Base-by-base conservation (phyloP, 495 filamentous ascomycete genomes). In the Aspergillus conjunctus region DNA sequence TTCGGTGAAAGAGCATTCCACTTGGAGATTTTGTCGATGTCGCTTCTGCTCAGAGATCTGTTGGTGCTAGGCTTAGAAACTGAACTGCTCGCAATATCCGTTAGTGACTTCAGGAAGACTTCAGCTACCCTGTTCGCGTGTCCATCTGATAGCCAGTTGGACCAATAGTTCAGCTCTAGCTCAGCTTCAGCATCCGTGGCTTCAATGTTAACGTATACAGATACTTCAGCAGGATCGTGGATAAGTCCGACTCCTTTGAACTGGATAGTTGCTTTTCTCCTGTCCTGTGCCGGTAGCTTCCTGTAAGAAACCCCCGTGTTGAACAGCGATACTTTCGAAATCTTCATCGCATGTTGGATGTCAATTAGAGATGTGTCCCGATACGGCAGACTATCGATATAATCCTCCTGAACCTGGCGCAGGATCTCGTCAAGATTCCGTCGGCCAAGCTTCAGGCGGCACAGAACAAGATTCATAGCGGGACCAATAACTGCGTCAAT, bases 281-380 rank as follows among this genome's bases (percentile, higher is more conserved):
- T 56, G 11, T 63, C 63, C 32, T 66, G 56, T 0, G 66, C 53
- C 1, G 77, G 73, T 8, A 80, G 69, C 11, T 22, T 48, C 11
- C 44, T 48, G 20, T 79, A 81, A 4, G 79, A 81, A 0, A 81
- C 60, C 51, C 77, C 78, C 10, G 75, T 79, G 45, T 82, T 80
- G 62, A 80, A 79, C 8, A 75, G 56, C 1, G 56, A 6, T 6
- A 39, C 1, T 9, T 60, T 32, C 10, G 52, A 49, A 20, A 62
- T 22, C 31, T 60, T 73, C 54, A 82, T 56, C 3, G 67, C 77
- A 54, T 83, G 81, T 55, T 84, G 80, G 10, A 85, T 79, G 56
- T 84, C 80, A 33, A 82, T 80, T 17, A 85, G 71, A 0, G 82
- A 81, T 5, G 71, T 71, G 59, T 81, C 76, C 6, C 79, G 71